phyloP scores from a whole-genome alignment of 345 rosid genomes.

The Gynandropsis gynandra region DNA sequence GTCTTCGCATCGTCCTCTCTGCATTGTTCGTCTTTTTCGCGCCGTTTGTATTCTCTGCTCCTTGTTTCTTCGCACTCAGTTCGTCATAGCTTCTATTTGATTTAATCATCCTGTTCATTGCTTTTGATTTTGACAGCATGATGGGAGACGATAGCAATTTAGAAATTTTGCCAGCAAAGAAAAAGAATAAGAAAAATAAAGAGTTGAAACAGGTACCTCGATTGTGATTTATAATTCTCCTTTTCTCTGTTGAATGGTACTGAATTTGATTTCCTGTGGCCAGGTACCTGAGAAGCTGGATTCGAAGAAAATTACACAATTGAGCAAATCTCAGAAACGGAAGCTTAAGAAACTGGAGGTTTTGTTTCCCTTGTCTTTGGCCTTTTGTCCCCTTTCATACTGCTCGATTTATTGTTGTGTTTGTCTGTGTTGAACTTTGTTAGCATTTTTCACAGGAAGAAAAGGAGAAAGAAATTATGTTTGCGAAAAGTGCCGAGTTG shows the following conservation, averaged over 20 bases:
- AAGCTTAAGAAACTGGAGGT: conserved; percentile 74
- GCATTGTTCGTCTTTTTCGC: too few relatives aligned
- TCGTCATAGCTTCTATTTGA: not conserved
- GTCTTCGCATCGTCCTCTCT: too few relatives aligned
- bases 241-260: not conserved
- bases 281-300: conserved; percentile 22
- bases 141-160: conserved; percentile 46
- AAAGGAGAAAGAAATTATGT: conserved; percentile 39
- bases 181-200: conserved; percentile 25
- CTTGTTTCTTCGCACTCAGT: too few relatives aligned
- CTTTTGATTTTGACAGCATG: conserved; percentile 20
- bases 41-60: too few relatives aligned
- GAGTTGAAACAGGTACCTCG: conserved; percentile 30
- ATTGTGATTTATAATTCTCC: not conserved
- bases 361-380: not conserved
- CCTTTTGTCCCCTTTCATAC: not conserved
- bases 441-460: conserved; percentile 39
- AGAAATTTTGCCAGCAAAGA: conserved; percentile 41
- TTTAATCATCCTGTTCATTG: not conserved
- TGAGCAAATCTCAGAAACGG: conserved; percentile 60
- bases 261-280: conserved; percentile 18
- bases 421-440: not conserved
- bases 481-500: conserved; percentile 37
- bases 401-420: conserved; percentile 1
- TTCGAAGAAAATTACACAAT: conserved; percentile 13